phyloP scores from a whole-genome alignment of 2,329 filamentous ascomycete genomes.

The Colletotrichum tofieldiae region DNA sequence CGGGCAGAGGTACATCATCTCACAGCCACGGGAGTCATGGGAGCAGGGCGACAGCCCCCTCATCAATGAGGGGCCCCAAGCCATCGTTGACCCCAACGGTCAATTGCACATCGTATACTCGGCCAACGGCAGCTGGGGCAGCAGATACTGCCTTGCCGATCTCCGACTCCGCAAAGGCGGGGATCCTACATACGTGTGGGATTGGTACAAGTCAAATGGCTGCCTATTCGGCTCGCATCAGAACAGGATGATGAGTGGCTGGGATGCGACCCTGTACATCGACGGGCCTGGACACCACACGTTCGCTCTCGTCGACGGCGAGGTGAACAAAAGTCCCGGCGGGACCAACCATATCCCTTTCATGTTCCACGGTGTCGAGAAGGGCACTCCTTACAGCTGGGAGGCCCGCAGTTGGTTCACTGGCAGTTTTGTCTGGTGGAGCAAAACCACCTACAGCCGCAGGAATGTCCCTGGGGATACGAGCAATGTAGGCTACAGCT shows the following conservation, averaged over 20 bases:
- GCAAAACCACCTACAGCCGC: constrained; percentile 42
- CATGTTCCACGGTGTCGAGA: constrained; percentile 45
- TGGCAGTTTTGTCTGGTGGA: constrained; percentile 46
- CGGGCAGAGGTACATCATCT: constrained; percentile 46
- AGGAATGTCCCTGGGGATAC: constrained; percentile 43
- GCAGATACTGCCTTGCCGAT: constrained; percentile 47
- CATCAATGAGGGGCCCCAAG: constrained; percentile 48
- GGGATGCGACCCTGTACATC: constrained; percentile 46
- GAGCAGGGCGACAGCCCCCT: constrained; percentile 42
- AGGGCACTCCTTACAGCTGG: constrained; percentile 45
- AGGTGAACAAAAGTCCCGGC: constrained; percentile 40
- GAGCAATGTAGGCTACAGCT: constrained; percentile 43
- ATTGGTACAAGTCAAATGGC: constrained; percentile 50
- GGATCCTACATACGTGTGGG: constrained; percentile 48
- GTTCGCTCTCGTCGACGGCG: constrained; percentile 45
- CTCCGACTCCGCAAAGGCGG: constrained; percentile 47
- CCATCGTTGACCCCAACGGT: constrained; percentile 47
- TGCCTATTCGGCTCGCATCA: constrained; percentile 48
- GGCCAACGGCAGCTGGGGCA: constrained; percentile 48
- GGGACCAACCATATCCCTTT: constrained; percentile 42
- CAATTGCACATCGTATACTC: constrained; percentile 49
- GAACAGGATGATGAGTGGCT: constrained; percentile 47
- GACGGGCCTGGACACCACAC: constrained; percentile 48
- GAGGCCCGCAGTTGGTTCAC: constrained; percentile 44
- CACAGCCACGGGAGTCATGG: constrained; percentile 47